Base-by-base conservation (phyloP, 2,329 filamentous ascomycete species). In the Ascochyta fabae region DNA sequence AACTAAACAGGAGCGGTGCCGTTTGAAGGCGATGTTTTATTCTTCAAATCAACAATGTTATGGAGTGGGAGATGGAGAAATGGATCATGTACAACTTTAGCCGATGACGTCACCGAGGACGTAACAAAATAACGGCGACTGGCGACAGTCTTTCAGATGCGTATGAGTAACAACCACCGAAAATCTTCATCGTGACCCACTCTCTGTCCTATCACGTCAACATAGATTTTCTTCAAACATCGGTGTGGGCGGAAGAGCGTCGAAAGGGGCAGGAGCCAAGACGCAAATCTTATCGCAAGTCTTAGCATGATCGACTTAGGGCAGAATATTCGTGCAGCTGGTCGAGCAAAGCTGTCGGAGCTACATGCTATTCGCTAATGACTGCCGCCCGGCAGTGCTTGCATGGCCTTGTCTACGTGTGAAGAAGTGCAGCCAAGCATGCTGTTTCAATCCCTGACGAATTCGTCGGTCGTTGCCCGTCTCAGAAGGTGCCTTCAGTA, bases 211-310 rank as follows among this genome's bases (percentile, higher is more conserved):
- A 9, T n/a, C 33, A 16, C n/a, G n/a, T 35, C 33, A 9, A 50
- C 16, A 31, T 49, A 23, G n/a, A 27, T 44, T 46, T 40, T 46
- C n/a, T 22, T 13, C 29, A 46, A 51, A 42, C 36, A 41, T 38
- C 42, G 47, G 44, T 49, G 53, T 51, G 47, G 46, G 29, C 50
- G 46, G 50, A 31, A 50, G 16, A 29, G 36, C 29, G 13, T 54
- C 56, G 2, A 47, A 58, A 54, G 6, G 36, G 56, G 56, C 36
- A 58, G 56, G 56, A 54, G 56, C 45, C 50, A 54, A 48, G 45
- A 40, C 50, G 22, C 41, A 58, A 47, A 47, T 49, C 56, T 53
- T 58, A 58, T 58, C 56, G 49, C 46, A 38, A n/a, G 46, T 58
- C 56, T 58, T 54, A 53, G 56, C 50, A 50, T 48, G 46, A 54